Evolutionary conservation across 148 eudicot species (phyloP).

Genomic region (Cornus suecica): DNA sequence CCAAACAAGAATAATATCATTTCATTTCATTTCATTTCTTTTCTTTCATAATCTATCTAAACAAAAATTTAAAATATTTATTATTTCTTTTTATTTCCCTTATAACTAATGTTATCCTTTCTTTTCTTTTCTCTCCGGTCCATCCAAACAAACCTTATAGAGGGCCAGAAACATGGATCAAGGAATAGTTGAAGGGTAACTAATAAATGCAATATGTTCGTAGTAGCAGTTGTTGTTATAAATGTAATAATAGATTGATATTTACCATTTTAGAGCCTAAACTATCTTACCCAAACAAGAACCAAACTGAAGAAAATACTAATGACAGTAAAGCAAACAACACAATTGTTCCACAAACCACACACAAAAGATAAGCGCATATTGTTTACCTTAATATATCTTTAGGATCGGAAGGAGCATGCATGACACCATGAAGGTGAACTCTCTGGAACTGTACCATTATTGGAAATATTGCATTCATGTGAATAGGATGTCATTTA

Average conservation of each 20-base stretch:
- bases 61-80: too few relatives aligned
- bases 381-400: slow-evolving; percentile 69
- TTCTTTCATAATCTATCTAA: too few relatives aligned
- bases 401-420: slow-evolving; percentile 94
- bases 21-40: too few relatives aligned
- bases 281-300: neutral
- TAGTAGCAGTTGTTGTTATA: neutral
- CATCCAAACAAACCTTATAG: too few relatives aligned
- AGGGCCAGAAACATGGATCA: too few relatives aligned
- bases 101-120: too few relatives aligned
- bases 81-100: too few relatives aligned
- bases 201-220: neutral
- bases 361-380: neutral
- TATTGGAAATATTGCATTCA: slow-evolving; percentile 59
- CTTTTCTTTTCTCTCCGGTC: too few relatives aligned
- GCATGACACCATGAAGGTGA: slow-evolving; percentile 89
- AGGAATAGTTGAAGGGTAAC: too few relatives aligned
- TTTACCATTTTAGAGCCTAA: neutral
- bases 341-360: neutral
- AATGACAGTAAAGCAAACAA: slow-evolving; percentile 2
- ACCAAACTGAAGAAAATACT: neutral
- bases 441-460: slow-evolving; percentile 44
- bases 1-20: too few relatives aligned
- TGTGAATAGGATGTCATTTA: slow-evolving; percentile 14
- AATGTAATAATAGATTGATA: too few relatives aligned